Conservation (phyloP, 768 basidiomycete species). For the Boletus rubescentipes region DNA sequence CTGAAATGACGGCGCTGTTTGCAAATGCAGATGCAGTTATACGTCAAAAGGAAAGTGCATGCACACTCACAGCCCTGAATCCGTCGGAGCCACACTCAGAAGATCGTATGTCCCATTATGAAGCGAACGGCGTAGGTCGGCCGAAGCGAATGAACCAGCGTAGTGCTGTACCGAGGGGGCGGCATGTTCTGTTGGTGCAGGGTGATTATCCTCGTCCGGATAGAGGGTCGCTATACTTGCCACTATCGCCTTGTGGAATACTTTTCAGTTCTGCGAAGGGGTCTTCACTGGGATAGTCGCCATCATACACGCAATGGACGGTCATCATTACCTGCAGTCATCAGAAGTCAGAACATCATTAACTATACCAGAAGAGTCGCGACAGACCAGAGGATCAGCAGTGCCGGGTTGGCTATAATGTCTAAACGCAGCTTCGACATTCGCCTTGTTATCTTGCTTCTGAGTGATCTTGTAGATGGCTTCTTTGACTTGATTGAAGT, state of each 20-base stretch:
- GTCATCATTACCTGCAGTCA: background rate
- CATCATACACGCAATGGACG: slow-evolving; percentile 6
- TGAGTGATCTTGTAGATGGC: background rate
- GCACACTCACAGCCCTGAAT: background rate
- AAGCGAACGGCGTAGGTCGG: background rate
- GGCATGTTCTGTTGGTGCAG: background rate
- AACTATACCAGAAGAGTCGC: background rate
- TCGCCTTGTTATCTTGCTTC: slow-evolving; percentile 2
- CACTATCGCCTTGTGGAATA: background rate
- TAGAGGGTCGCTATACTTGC: background rate
- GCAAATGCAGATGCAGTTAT: background rate
- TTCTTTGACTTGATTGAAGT: slow-evolving; percentile 6
- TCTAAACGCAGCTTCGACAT: slow-evolving; percentile 8
- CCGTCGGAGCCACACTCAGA: background rate
- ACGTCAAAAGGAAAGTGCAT: background rate
- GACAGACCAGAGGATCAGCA: background rate
- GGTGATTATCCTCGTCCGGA: background rate
- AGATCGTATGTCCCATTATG: slow-evolving; percentile 1
- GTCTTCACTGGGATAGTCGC: background rate
- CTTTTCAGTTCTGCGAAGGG: background rate
- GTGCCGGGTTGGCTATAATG: background rate
- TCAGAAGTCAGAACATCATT: background rate
- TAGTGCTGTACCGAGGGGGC: background rate
- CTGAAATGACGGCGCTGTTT: background rate
- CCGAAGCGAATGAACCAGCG: background rate